Percentiles rank a stretch among this genome's conserved stretches.
These are phyloP conservation scores for Suillus paluster DNA, from an alignment of 768 basidiomycete species.

Conservation along the genomic window DNA sequence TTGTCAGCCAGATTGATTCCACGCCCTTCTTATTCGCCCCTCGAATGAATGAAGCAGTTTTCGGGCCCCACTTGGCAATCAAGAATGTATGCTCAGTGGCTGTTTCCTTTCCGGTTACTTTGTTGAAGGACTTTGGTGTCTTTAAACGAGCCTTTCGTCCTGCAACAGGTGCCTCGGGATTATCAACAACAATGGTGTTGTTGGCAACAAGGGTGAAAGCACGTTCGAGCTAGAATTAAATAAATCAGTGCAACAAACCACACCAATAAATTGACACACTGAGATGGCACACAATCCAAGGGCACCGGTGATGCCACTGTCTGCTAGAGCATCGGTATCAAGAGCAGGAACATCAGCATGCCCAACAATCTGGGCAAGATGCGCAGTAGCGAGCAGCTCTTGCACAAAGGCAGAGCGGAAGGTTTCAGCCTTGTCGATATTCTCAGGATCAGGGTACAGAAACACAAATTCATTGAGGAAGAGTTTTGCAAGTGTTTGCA, in stretches of 20 bases:
- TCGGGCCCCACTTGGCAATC: no score
- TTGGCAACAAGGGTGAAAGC: conserved; percentile 8
- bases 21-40: no score
- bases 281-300: conserved; percentile 10
- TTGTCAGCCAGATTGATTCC: no score
- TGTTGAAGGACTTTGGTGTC: conserved; percentile 14
- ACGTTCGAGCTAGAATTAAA: conserved; percentile 11
- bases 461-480: conserved; percentile 1
- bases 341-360: conserved; percentile 4
- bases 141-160: conserved; percentile 3
- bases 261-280: conserved; percentile 2
- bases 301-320: conserved; percentile 6
- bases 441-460: conserved; percentile 9
- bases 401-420: conserved; percentile 9
- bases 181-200: background rate
- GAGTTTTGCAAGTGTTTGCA: background rate
- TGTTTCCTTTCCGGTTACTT: conserved; percentile 4
- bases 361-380: conserved; percentile 3
- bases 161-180: background rate
- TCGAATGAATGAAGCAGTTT: no score
- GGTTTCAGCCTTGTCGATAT: background rate
- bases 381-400: conserved; percentile 10
- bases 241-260: background rate
- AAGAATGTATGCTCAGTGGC: no score
- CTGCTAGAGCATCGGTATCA: background rate